These are phyloP conservation scores for Brassica cretica DNA, from an alignment of 345 rosid genomes.

Conservation along the genomic window DNA sequence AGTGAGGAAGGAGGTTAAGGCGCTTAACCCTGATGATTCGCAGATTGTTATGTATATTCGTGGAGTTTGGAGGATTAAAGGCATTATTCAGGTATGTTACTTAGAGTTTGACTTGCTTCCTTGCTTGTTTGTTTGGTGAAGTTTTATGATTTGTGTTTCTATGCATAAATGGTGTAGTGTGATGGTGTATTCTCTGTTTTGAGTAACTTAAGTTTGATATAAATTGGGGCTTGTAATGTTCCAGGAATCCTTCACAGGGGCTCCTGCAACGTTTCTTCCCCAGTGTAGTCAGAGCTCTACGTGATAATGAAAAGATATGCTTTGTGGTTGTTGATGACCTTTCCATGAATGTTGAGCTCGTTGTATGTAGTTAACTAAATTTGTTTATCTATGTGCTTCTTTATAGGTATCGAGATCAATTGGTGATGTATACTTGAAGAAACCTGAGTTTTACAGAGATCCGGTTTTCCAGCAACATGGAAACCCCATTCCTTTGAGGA, in stretches of 20 bases:
- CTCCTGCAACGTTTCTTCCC: slow-evolving; percentile 44
- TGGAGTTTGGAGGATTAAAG: slow-evolving; percentile 99
- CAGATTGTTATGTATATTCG: slow-evolving; percentile 75
- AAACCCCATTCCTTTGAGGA: slow-evolving; percentile 66
- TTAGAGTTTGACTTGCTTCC: background rate
- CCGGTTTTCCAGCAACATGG: slow-evolving; percentile 81
- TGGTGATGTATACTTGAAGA: slow-evolving; percentile 92
- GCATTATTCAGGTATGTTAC: slow-evolving; percentile 82
- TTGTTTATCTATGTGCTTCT: background rate
- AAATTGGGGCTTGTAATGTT: slow-evolving; percentile 40
- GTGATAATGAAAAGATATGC: slow-evolving; percentile 16
- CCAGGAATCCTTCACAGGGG: slow-evolving; percentile 50
- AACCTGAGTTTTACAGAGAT: slow-evolving; percentile 81
- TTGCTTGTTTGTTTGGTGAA: background rate
- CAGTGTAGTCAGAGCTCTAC: slow-evolving; percentile 24
- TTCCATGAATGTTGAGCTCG: slow-evolving; percentile 12
- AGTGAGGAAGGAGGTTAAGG: slow-evolving; percentile 91
- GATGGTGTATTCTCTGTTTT: background rate
- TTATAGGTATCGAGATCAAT: slow-evolving; percentile 94
- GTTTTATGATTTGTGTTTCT: background rate
- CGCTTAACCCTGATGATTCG: slow-evolving; percentile 94
- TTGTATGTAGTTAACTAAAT: background rate
- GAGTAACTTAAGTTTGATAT: background rate
- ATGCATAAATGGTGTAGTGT: background rate
- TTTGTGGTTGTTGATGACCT: slow-evolving; percentile 19